phyloP scores from a whole-genome alignment of 148 eudicot genomes.

The Vaccinium corymbosum region DNA sequence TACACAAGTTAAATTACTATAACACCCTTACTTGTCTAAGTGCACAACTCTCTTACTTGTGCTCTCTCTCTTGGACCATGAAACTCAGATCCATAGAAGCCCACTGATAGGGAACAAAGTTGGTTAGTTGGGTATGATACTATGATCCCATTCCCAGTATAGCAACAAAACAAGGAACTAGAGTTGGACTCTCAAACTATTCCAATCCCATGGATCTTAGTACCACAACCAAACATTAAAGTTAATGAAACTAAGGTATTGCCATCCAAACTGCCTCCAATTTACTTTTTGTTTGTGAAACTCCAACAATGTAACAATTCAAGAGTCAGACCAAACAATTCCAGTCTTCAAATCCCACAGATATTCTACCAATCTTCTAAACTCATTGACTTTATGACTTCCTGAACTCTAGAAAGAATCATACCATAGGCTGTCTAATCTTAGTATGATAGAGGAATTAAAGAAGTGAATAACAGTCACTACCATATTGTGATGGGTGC shows the following conservation, averaged over 20 bases:
- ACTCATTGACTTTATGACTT: not conserved
- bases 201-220: not conserved
- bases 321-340: slow-evolving; percentile 2
- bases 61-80: not conserved
- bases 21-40: not conserved
- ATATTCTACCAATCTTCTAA: not conserved
- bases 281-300: not conserved
- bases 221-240: not conserved
- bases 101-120: not conserved
- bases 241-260: not conserved
- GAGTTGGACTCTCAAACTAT: not conserved
- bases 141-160: not conserved
- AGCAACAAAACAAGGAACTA: not conserved
- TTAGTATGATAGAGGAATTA: not conserved
- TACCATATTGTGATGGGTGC: not conserved
- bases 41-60: not conserved
- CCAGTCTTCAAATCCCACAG: not conserved
- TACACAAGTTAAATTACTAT: not conserved
- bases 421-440: not conserved
- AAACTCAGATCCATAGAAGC: not conserved
- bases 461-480: not conserved
- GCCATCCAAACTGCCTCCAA: not conserved
- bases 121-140: not conserved
- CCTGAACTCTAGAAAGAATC: not conserved
- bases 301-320: not conserved